Evolutionary conservation across 306 rosid species (phyloP), one percentile per base, ranked within the genome.

Genomic region (Sicyos baderoa): DNA sequence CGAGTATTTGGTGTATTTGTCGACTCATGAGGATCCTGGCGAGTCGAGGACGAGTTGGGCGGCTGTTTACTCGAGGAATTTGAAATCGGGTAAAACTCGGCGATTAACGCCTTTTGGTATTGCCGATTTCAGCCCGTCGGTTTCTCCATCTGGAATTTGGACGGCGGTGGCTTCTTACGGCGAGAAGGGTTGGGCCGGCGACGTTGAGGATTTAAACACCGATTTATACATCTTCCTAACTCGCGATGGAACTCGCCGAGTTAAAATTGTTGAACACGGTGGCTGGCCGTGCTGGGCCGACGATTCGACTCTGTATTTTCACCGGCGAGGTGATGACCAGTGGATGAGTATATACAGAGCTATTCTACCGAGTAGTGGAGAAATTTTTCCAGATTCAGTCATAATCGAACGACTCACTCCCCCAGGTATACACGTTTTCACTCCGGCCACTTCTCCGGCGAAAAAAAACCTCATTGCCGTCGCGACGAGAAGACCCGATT

Each of bases 231-330:
- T 87, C 18, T 89, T 86, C 76, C 70, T 74, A 12, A 89, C 97
- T 70, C 78, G 78, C 4, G 97, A 92, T 17, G 96, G 96, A 15
- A 76, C 84, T 67, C 79, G 59, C 0, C 83, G 96, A 71, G 77
- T 83, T 17, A 92, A 86, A 79, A 79, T 83, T 1, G 88, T 84
- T 1, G 85, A 87, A 2, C 95, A 87, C 78, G 96, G 95, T n/a
- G 98, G 98, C 22, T 92, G 98, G 98, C 96, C 98, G 2, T 9
- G 80, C 13, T 92, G 96, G 96, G 78, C 74, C 1, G 94, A 89
- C 49, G 98, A 89, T 32, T 84, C 84, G 1, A 92, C 88, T 4
- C 40, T 92, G 35, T 93, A 83, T 79, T 86, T 93, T 54, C 97
- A 93, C 76, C 84, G 98, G 67, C 76, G 91, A 55, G 89, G 89